A percentile compares a stretch with the other conserved stretches of the same genome.
Conservation (phyloP, 225 moss, liverwort and hornwort species). For the Takakia lepidozioides region DNA sequence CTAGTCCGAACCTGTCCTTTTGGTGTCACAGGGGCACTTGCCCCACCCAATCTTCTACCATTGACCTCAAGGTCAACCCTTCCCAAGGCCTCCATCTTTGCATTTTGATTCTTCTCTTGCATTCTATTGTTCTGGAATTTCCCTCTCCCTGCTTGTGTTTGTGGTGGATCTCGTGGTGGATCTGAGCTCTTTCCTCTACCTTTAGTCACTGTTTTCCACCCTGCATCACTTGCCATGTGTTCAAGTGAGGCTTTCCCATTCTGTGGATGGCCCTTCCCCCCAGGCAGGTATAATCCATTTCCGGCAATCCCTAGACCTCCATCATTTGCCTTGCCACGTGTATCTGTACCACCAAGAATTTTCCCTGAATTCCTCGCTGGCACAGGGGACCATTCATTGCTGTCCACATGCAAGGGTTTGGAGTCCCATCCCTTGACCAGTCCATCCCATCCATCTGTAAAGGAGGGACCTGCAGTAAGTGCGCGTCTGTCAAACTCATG, state of each 20-base stretch:
- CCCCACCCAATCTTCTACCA: constrained; percentile 17
- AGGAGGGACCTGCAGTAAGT: constrained; percentile 31
- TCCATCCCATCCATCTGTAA: constrained; percentile 49
- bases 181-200: constrained; percentile 23
- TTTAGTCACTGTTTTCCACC: constrained; percentile 23
- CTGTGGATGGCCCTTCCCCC: no score
- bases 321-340: no score
- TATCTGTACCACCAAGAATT: no score
- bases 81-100: constrained; percentile 13
- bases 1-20: constrained; percentile 12
- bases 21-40: constrained; percentile 4
- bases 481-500: no score
- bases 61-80: constrained; percentile 14
- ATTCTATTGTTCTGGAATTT: constrained; percentile 3
- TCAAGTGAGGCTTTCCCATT: constrained; percentile 30
- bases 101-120: constrained; percentile 3
- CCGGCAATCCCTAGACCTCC: no score
- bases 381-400: no score
- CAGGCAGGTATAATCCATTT: no score
- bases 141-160: constrained; percentile 13
- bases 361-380: no score
- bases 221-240: constrained; percentile 12
- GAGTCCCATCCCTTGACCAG: constrained; percentile 48
- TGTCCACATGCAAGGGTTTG: no score
- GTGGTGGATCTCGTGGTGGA: constrained; percentile 6